These are phyloP conservation scores for Russula virescens DNA, from an alignment of 768 basidiomycete genomes.

Conservation along the genomic window DNA sequence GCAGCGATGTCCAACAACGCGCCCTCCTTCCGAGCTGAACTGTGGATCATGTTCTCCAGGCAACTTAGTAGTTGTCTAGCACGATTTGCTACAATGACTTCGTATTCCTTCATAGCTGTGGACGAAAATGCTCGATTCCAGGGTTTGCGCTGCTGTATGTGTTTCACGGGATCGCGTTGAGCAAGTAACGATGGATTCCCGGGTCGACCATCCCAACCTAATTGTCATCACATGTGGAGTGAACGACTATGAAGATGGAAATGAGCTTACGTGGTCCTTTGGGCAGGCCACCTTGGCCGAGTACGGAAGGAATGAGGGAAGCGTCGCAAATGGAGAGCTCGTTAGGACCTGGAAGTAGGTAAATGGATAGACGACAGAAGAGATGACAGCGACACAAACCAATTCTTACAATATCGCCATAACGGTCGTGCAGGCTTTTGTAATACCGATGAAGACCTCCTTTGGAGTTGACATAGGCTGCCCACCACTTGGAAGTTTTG, in stretches of 20 bases:
- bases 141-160: slow-evolving; percentile 36
- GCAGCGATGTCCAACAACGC: slow-evolving; percentile 31
- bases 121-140: slow-evolving; percentile 42
- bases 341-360: slow-evolving; percentile 5
- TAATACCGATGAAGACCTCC: slow-evolving; percentile 35
- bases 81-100: slow-evolving; percentile 34
- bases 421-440: slow-evolving; percentile 31
- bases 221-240: background rate
- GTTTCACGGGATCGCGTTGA: slow-evolving; percentile 34
- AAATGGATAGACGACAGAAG: background rate
- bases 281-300: slow-evolving; percentile 19
- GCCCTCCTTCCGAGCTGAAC: slow-evolving; percentile 7
- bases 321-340: slow-evolving; percentile 10
- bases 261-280: slow-evolving; percentile 20
- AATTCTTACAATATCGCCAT: slow-evolving; percentile 37
- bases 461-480: slow-evolving; percentile 32
- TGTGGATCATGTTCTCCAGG: slow-evolving; percentile 16
- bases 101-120: slow-evolving; percentile 41
- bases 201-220: slow-evolving; percentile 16
- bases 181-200: slow-evolving; percentile 28
- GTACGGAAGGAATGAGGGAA: slow-evolving; percentile 5
- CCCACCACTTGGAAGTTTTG: slow-evolving; percentile 39
- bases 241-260: too few species aligned
- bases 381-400: slow-evolving; percentile 26
- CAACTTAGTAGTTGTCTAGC: slow-evolving; percentile 30